Evolutionary conservation across 2,329 filamentous ascomycete genomes (phyloP).

Genomic region (Apiospora malaysiana): DNA sequence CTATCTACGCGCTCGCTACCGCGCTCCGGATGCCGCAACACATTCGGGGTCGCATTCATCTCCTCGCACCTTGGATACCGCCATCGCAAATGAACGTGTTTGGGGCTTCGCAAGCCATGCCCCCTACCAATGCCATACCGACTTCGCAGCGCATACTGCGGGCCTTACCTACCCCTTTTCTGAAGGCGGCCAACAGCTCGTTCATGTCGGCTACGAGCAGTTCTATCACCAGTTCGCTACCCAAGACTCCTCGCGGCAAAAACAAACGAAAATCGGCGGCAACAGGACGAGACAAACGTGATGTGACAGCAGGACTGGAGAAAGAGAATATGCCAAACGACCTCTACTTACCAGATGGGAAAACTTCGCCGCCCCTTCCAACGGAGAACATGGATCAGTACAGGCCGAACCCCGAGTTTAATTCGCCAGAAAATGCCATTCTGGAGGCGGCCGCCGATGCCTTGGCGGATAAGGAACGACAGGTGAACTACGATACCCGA

Average conservation of each 20-base stretch:
- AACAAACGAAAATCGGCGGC: conserved; percentile 63
- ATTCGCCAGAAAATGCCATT: conserved; percentile 36
- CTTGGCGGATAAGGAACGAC: conserved; percentile 73
- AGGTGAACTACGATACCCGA: conserved; percentile 78
- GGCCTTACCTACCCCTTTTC: conserved; percentile 84
- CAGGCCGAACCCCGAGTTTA: conserved; percentile 39
- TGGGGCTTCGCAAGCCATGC: conserved; percentile 72
- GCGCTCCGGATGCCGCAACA: conserved; percentile 95
- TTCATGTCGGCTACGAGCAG: conserved; percentile 94
- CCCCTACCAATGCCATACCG: conserved; percentile 85
- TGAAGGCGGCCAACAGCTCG: conserved; percentile 93
- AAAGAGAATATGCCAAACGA: conserved; percentile 53
- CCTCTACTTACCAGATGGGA: not conserved
- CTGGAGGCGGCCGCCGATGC: conserved; percentile 64
- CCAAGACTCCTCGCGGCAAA: conserved; percentile 65
- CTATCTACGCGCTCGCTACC: conserved; percentile 96
- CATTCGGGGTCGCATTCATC: conserved; percentile 90
- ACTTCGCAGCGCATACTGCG: conserved; percentile 91
- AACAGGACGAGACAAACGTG: conserved; percentile 41
- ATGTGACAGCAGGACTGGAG: conserved; percentile 47
- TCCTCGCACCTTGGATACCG: conserved; percentile 96
- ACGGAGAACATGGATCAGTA: conserved; percentile 58
- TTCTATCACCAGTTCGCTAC: conserved; percentile 79
- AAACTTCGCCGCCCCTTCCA: conserved; percentile 34
- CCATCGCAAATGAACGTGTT: conserved; percentile 89